Conservation (phyloP, 1,284 basidiomycete species). For the Waitea zeae region DNA sequence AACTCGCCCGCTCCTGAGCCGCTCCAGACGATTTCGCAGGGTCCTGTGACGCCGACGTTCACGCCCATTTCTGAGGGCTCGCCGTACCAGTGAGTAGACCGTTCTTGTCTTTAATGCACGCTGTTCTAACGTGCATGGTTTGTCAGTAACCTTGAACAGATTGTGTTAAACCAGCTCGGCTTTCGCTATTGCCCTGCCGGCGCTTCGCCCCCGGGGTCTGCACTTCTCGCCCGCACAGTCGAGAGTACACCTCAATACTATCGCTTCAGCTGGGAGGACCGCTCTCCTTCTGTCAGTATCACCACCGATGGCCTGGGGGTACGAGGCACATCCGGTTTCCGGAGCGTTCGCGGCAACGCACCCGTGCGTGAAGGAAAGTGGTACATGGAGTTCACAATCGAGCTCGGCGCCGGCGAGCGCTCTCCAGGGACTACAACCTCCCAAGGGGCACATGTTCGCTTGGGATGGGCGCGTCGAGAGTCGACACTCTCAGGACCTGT, state of each 20-base stretch:
- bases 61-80: too few relatives aligned
- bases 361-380: conserved; percentile 82
- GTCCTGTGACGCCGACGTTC: too few relatives aligned
- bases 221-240: conserved; percentile 57
- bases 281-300: conserved; percentile 64
- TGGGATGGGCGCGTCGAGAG: conserved; percentile 89
- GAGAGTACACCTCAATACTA: conserved; percentile 51
- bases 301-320: conserved; percentile 68
- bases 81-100: too few relatives aligned
- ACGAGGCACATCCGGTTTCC: conserved; percentile 77
- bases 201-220: conserved; percentile 40
- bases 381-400: conserved; percentile 85
- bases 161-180: conserved; percentile 62
- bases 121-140: too few relatives aligned
- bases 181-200: conserved; percentile 76
- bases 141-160: too few relatives aligned
- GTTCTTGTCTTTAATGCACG: too few relatives aligned
- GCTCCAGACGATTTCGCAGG: too few relatives aligned
- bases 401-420: conserved; percentile 65
- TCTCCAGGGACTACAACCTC: conserved; percentile 27
- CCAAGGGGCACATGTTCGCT: conserved; percentile 70
- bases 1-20: too few relatives aligned
- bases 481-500: conserved; percentile 85
- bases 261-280: conserved; percentile 78
- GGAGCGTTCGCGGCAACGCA: conserved; percentile 80